phyloP scores from a whole-genome alignment of 2,329 filamentous ascomycete genomes.

The Dactylellina drechsleri region DNA sequence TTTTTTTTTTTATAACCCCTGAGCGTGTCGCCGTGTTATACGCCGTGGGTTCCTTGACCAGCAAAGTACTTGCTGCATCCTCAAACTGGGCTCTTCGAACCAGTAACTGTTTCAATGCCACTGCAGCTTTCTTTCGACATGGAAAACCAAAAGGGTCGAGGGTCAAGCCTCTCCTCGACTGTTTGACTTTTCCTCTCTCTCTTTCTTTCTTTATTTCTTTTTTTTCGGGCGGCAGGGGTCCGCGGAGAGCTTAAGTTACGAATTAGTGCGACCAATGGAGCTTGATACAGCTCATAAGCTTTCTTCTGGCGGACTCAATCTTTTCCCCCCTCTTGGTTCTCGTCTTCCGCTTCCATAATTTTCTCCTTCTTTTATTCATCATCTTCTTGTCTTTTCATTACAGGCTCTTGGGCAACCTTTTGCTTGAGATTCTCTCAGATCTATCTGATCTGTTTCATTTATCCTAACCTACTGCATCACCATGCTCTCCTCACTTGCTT shows the following conservation, averaged over 20 bases:
- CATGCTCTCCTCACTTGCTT: slow-evolving; percentile 35
- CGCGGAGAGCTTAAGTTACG: slow-evolving; percentile 13
- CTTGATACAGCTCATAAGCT: slow-evolving; percentile 15
- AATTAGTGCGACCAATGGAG: slow-evolving; percentile 6
- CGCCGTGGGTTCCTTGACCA: too few relatives aligned
- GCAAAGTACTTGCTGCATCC: neutral
- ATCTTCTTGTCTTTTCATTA: neutral
- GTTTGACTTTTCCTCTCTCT: neutral
- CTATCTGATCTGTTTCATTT: neutral
- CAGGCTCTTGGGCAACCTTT: neutral
- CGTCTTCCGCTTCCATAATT: neutral
- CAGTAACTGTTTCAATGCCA: slow-evolving; percentile 21
- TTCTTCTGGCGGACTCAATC: slow-evolving; percentile 2
- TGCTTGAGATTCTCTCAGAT: neutral
- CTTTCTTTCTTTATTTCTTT: neutral
- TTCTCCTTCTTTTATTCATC: neutral
- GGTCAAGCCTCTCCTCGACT: neutral
- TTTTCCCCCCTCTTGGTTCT: neutral
- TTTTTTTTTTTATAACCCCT: neutral
- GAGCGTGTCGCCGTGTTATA: neutral
- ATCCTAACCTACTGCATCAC: neutral
- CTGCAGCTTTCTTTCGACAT: neutral
- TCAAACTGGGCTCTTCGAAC: slow-evolving; percentile 29
- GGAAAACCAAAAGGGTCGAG: too few relatives aligned
- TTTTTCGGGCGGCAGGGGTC: slow-evolving; percentile 6